Percentiles rank a stretch among this genome's conserved stretches.
Evolutionary conservation across 139 green algal genomes (phyloP).

Genomic region (Auxenochlorella pyrenoidosa): DNA sequence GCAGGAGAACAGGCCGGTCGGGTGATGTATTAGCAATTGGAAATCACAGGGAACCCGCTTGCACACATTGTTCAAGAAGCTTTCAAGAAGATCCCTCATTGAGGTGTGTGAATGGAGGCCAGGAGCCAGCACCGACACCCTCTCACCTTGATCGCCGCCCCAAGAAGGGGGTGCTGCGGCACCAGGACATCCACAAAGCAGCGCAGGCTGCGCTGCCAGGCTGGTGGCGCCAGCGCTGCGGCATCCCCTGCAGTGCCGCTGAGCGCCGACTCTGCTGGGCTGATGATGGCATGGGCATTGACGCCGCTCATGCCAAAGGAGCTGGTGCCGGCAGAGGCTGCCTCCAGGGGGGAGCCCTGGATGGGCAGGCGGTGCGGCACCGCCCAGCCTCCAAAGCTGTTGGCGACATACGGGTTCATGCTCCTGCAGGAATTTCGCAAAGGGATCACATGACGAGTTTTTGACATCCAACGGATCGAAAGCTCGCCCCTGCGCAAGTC

Average conservation of each 20-base stretch:
- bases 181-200: slow-evolving; percentile 46
- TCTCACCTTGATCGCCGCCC: slow-evolving; percentile 26
- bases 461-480: not conserved
- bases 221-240: not conserved
- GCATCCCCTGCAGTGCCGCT: not conserved
- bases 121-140: not conserved
- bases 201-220: slow-evolving; percentile 25
- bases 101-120: too few species aligned
- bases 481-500: too few species aligned
- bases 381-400: slow-evolving; percentile 49
- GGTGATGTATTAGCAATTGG: not conserved
- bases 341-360: slow-evolving; percentile 28
- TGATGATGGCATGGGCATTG: slow-evolving; percentile 83
- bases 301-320: slow-evolving; percentile 89
- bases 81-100: too few species aligned
- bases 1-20: not conserved
- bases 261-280: not conserved
- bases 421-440: slow-evolving; percentile 13
- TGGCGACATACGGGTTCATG: slow-evolving; percentile 81
- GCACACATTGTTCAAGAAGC: too few species aligned
- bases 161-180: slow-evolving; percentile 65
- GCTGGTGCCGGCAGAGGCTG: slow-evolving; percentile 69
- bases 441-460: too few species aligned
- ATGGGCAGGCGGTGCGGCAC: slow-evolving; percentile 62
- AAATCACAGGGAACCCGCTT: too few species aligned